A percentile compares a stretch with the other conserved stretches of the same genome.
These are phyloP conservation scores for Aureobasidium sp. DNA, from an alignment of 2,329 filamentous ascomycete species.

Conservation along the genomic window DNA sequence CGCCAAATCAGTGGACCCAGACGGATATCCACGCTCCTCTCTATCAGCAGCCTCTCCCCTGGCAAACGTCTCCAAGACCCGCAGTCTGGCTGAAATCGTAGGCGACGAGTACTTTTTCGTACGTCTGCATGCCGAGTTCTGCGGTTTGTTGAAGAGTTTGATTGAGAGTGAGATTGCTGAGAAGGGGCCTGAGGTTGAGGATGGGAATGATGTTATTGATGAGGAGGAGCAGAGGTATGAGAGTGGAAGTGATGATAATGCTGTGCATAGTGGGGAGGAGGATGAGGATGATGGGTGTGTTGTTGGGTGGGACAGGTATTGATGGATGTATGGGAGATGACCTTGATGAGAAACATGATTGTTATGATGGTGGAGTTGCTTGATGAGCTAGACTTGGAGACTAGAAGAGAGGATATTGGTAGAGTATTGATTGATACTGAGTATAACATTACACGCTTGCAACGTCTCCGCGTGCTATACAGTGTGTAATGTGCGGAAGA, in stretches of 20 bases:
- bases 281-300: background rate
- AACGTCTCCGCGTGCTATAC: too few species aligned
- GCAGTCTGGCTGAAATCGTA: background rate
- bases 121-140: slow-evolving; percentile 11
- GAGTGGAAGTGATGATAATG: slow-evolving; percentile 6
- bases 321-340: background rate
- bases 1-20: slow-evolving; percentile 11
- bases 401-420: background rate
- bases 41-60: background rate
- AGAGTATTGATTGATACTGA: too few species aligned
- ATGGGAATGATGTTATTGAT: background rate
- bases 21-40: slow-evolving; percentile 11
- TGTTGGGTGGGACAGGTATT: background rate
- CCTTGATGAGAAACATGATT: background rate
- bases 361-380: background rate
- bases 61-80: slow-evolving; percentile 5
- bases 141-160: slow-evolving; percentile 3
- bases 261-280: slow-evolving; percentile 1
- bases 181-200: background rate
- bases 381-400: background rate
- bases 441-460: too few species aligned
- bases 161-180: background rate
- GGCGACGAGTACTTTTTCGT: slow-evolving; percentile 11
- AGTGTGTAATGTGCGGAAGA: too few species aligned
- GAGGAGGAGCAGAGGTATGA: background rate